phyloP scores from a whole-genome alignment of 2,329 filamentous ascomycete species.

The Lachnellula arida region DNA sequence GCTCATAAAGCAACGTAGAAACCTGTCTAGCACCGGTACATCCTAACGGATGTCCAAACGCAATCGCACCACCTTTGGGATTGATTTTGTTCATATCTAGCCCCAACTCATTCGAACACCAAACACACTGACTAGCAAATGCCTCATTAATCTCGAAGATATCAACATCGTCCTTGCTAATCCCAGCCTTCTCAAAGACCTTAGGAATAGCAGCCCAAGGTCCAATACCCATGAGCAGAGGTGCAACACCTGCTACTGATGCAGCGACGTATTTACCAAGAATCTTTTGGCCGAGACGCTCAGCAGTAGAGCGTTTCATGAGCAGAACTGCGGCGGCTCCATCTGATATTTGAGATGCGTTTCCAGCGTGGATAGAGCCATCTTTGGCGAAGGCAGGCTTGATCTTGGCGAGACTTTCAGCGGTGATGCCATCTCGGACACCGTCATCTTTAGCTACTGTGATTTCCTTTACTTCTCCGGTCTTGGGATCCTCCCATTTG shows the following conservation, averaged over 20 bases:
- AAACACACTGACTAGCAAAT: slow-evolving; percentile 91
- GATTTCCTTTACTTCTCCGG: slow-evolving; percentile 76
- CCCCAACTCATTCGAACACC: slow-evolving; percentile 84
- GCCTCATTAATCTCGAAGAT: slow-evolving; percentile 99
- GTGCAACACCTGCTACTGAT: slow-evolving; percentile 81
- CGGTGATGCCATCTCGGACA: slow-evolving; percentile 77
- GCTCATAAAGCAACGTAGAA: slow-evolving; percentile 84
- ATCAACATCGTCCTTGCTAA: slow-evolving; percentile 85
- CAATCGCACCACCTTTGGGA: slow-evolving; percentile 94
- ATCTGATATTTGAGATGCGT: slow-evolving; percentile 92
- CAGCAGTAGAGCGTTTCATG: slow-evolving; percentile 90
- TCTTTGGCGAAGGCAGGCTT: slow-evolving; percentile 85
- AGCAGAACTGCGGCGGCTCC: slow-evolving; percentile 91
- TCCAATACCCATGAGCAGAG: slow-evolving; percentile 91
- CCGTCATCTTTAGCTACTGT: slow-evolving; percentile 85
- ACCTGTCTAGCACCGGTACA: slow-evolving; percentile 94
- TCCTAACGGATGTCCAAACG: slow-evolving; percentile 90
- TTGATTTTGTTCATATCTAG: slow-evolving; percentile 86
- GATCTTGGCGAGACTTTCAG: slow-evolving; percentile 87
- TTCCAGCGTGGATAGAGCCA: slow-evolving; percentile 92
- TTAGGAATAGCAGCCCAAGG: slow-evolving; percentile 95
- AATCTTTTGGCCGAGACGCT: slow-evolving; percentile 81
- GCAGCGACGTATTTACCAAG: slow-evolving; percentile 89
- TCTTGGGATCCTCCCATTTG: slow-evolving; percentile 86
- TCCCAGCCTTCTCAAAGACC: slow-evolving; percentile 80